These are phyloP conservation scores for Xerophyta viscosa DNA, from an alignment of 106 monocot species.

Conservation along the genomic window DNA sequence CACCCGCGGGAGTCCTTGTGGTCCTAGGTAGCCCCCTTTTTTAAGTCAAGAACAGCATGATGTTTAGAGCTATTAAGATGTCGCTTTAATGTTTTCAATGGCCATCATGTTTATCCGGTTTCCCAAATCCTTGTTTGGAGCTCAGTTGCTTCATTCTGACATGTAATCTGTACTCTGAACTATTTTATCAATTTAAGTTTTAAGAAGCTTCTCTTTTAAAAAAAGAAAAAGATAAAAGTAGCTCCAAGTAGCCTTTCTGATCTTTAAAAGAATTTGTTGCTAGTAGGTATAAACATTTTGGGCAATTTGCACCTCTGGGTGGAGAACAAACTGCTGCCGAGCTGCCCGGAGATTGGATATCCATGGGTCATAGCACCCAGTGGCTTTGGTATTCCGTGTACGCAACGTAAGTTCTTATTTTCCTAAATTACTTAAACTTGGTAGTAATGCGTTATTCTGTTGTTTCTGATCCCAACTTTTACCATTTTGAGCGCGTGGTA, in stretches of 20 bases:
- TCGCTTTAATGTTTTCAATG: no score
- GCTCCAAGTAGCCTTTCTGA: background rate
- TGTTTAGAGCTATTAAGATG: no score
- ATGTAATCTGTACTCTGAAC: no score
- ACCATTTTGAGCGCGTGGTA: background rate
- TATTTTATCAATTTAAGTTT: no score
- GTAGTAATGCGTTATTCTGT: no score
- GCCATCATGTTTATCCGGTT: no score
- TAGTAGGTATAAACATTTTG: conserved; percentile 77
- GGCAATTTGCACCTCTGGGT: conserved; percentile 90
- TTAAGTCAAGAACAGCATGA: no score
- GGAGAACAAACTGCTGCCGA: conserved; percentile 96
- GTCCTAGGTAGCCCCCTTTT: background rate
- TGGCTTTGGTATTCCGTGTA: conserved; percentile 92
- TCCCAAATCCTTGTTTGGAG: no score
- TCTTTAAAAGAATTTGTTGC: background rate
- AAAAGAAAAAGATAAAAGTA: background rate
- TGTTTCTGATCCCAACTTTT: no score
- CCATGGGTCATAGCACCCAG: conserved; percentile 63
- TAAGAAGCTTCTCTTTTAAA: no score
- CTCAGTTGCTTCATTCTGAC: no score
- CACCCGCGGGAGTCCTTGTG: no score
- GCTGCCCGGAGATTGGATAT: conserved; percentile 86
- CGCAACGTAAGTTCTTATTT: conserved; percentile 40
- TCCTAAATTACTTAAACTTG: background rate